Base-by-base conservation (phyloP, 768 basidiomycete species). In the Megacollybia marginata region DNA sequence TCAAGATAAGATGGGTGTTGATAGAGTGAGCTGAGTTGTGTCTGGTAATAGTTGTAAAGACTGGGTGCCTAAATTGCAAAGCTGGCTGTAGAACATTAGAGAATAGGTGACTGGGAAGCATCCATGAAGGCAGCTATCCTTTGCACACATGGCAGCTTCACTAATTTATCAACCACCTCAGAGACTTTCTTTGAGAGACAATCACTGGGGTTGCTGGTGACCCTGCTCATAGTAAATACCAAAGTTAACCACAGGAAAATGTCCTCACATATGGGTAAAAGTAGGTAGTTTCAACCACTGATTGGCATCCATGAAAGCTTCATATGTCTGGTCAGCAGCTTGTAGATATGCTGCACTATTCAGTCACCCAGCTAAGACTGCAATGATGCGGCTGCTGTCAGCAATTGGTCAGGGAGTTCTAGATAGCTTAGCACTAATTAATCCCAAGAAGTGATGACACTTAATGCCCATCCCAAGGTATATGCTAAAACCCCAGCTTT, bases 191-290 rank as follows among this genome's bases (percentile, higher is more conserved):
- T 44, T 32, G 9, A 18, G 19, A 20, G 33, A 33, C 42, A 56
- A 47, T 46, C 9, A 42, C 12, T 32, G 10, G 8, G 53, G 51
- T 4, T 31, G 19, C 20, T 34, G 18, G 1, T 60, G 59, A 2
- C 62, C 62, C 1, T 58, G 55, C 2, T 58, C 59, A 36, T 58
- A 56, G 0, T 54, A 59, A 0, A 59, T 44, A 1, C 62, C 56
- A 19, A 45, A 45, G 15, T 53, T 49, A 11, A 59, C 15, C 8
- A 53, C 48, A 6, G 50, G 23, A 20, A 57, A 63, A 2, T 31
- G 11, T 1, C 62, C 62, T 15, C 54, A 49, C 13, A 54, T 36
- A 28, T 54, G 52, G 31, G 15, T 12, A 0, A 23, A 18, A 32
- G 50, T 47, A 1, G 43, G 48, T 13, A 47, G 20, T 1, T n/a